phyloP scores from a whole-genome alignment of 768 basidiomycete genomes.

The Tylopilus felleus region DNA sequence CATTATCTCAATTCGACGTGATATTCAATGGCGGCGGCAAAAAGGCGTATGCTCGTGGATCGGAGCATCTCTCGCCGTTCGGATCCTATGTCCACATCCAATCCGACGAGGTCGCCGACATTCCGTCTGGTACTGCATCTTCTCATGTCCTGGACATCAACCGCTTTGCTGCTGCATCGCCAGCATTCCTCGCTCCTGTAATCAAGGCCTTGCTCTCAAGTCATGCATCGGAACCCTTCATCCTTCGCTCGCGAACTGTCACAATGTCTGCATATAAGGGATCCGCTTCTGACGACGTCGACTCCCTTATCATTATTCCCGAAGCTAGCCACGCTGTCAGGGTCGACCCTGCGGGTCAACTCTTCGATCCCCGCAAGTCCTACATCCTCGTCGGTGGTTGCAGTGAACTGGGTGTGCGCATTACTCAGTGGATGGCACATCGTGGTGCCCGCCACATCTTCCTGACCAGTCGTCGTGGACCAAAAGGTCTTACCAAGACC shows the following conservation, averaged over 20 bases:
- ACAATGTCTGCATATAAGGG: constrained; percentile 11
- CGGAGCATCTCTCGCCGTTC: constrained; percentile 22
- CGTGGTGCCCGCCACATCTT: constrained; percentile 33
- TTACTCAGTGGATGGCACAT: constrained; percentile 34
- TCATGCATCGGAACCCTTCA: constrained; percentile 17
- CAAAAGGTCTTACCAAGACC: constrained; percentile 15
- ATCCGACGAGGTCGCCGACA: constrained; percentile 9
- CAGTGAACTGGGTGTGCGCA: constrained; percentile 23
- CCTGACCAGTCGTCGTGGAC: constrained; percentile 27
- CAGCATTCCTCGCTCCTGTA: constrained; percentile 15
- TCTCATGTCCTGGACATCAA: constrained; percentile 22
- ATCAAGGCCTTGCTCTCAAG: constrained; percentile 19
- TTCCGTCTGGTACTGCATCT: constrained; percentile 19
- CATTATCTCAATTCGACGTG: constrained; percentile 19
- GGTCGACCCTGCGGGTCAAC: constrained; percentile 24
- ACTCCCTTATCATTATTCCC: constrained; percentile 21
- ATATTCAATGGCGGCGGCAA: constrained; percentile 24
- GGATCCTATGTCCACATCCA: constrained; percentile 27
- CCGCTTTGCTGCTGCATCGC: constrained; percentile 19
- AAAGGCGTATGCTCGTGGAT: constrained; percentile 13
- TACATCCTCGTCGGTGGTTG: constrained; percentile 22
- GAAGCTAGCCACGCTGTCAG: constrained; percentile 7
- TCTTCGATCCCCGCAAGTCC: constrained; percentile 31
- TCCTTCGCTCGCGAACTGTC: constrained; percentile 5
- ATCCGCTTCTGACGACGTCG: background rate